phyloP scores from a whole-genome alignment of 2,329 filamentous ascomycete species.

The Aspergillus pseudoterreus region DNA sequence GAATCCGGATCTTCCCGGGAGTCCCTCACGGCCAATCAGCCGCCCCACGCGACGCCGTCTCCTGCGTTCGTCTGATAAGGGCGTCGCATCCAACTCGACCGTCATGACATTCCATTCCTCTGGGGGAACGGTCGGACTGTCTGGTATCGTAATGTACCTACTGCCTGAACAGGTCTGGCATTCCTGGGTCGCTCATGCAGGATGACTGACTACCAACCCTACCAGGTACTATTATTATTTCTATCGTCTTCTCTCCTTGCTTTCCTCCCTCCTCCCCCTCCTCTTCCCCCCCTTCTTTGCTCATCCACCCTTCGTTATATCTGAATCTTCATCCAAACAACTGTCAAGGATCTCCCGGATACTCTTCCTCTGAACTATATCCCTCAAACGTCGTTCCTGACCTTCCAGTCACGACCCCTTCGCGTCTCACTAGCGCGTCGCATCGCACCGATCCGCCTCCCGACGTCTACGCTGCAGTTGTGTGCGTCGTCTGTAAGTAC shows the following conservation, averaged over 20 bases:
- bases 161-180: too few species aligned
- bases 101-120: background rate
- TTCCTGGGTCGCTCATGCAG: constrained; percentile 7
- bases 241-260: constrained; percentile 1
- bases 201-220: background rate
- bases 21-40: background rate
- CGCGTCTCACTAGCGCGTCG: constrained; percentile 14
- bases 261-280: constrained; percentile 8
- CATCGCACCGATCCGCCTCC: constrained; percentile 17
- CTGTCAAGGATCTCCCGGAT: background rate
- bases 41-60: background rate
- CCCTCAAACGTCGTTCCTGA: background rate
- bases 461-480: constrained; percentile 13
- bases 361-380: background rate
- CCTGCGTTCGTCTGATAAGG: background rate
- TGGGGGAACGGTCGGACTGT: background rate
- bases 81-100: background rate
- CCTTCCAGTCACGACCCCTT: constrained; percentile 12
- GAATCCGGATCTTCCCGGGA: background rate
- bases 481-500: constrained; percentile 15
- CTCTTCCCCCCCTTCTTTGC: constrained; percentile 3
- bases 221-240: constrained; percentile 5
- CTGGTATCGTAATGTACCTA: background rate
- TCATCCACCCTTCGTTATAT: constrained; percentile 5
- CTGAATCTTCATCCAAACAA: background rate